phyloP scores from a whole-genome alignment of 1,139 yeast species.

The Diutina pseudorugosa region DNA sequence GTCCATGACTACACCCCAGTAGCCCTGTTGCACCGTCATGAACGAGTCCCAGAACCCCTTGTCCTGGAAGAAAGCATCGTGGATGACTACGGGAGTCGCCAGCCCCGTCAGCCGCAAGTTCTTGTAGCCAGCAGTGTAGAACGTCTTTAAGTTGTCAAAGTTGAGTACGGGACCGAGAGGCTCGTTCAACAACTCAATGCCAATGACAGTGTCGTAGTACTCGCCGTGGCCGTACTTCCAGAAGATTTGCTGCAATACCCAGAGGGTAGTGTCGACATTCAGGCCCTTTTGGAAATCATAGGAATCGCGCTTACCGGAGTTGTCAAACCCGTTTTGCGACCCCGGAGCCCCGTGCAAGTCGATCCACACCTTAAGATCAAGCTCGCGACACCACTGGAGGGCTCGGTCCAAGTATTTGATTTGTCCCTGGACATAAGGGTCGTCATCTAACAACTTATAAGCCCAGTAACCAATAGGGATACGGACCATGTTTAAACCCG shows the following conservation, averaged over 20 bases:
- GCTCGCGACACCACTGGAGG: slow-evolving; percentile 55
- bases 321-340: slow-evolving; percentile 95
- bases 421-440: slow-evolving; percentile 89
- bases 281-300: slow-evolving; percentile 40
- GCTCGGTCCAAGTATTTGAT: slow-evolving; percentile 61
- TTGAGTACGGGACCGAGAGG: slow-evolving; percentile 67
- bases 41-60: slow-evolving; percentile 50
- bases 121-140: slow-evolving; percentile 44
- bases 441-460: slow-evolving; percentile 45
- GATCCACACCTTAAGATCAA: slow-evolving; percentile 70
- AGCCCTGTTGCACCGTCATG: slow-evolving; percentile 28
- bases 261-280: slow-evolving; percentile 40
- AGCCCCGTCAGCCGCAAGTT: slow-evolving; percentile 36
- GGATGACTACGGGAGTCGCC: slow-evolving; percentile 44
- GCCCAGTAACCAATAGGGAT: slow-evolving; percentile 98
- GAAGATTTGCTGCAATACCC: slow-evolving; percentile 32
- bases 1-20: slow-evolving; percentile 65
- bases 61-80: slow-evolving; percentile 55
- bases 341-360: slow-evolving; percentile 96
- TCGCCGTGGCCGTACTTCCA: slow-evolving; percentile 55
- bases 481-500: slow-evolving; percentile 78
- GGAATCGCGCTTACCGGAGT: slow-evolving; percentile 72
- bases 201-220: slow-evolving; percentile 63
- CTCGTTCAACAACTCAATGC: slow-evolving; percentile 80
- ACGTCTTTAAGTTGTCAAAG: slow-evolving; percentile 39